These are phyloP conservation scores for Aspergillus sclerotioniger DNA, from an alignment of 495 filamentous ascomycete genomes.

Conservation along the genomic window DNA sequence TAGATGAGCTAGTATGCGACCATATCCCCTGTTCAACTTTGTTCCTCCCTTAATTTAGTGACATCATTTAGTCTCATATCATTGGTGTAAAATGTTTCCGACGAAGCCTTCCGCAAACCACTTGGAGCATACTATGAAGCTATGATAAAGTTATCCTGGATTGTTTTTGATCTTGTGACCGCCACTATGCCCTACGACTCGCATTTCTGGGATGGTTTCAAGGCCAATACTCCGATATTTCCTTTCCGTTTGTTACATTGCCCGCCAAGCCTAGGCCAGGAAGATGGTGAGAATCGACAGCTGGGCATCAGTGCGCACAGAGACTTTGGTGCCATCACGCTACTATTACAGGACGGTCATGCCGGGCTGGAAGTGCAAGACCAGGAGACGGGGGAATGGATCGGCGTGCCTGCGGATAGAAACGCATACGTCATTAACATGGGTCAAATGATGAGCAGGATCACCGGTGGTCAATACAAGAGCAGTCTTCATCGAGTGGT, in stretches of 20 bases:
- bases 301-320: slow-evolving; percentile 36
- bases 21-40: too few species aligned
- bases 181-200: slow-evolving; percentile 24
- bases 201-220: slow-evolving; percentile 30
- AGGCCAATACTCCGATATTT: slow-evolving; percentile 20
- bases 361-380: slow-evolving; percentile 34
- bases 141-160: neutral
- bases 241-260: slow-evolving; percentile 36
- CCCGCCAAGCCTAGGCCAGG: slow-evolving; percentile 17
- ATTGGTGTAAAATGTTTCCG: slow-evolving; percentile 4
- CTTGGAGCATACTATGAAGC: slow-evolving; percentile 21
- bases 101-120: slow-evolving; percentile 18
- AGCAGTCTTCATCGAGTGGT: slow-evolving; percentile 37
- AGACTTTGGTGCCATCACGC: slow-evolving; percentile 39
- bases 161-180: slow-evolving; percentile 23
- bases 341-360: slow-evolving; percentile 34
- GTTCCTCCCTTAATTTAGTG: too few species aligned
- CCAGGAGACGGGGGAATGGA: slow-evolving; percentile 25
- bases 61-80: too few species aligned
- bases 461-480: slow-evolving; percentile 30
- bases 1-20: too few species aligned
- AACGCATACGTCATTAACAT: slow-evolving; percentile 38
- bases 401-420: slow-evolving; percentile 25
- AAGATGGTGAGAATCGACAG: slow-evolving; percentile 15
- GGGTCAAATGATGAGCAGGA: slow-evolving; percentile 31